phyloP scores from a whole-genome alignment of 345 rosid species.

The Gossypium herbaceum region DNA sequence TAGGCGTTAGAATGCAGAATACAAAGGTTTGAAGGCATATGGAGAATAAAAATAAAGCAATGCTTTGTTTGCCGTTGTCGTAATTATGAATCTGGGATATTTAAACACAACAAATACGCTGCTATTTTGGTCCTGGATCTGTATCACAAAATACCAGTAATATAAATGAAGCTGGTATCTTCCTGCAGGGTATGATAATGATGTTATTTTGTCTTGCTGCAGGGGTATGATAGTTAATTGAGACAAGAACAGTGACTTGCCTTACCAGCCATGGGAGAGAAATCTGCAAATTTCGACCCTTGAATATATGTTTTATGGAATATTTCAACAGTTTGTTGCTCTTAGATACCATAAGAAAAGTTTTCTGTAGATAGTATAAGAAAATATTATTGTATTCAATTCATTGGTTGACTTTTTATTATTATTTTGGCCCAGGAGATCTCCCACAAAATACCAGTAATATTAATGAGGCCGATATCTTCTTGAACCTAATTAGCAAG shows the following conservation, averaged over 20 bases:
- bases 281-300: no score
- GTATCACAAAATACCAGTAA: neutral
- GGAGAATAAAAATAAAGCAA: neutral
- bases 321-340: no score
- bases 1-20: neutral
- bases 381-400: no score
- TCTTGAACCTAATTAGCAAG: no score
- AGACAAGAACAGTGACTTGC: neutral
- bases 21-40: no score
- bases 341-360: no score
- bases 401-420: neutral
- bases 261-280: neutral
- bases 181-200: neutral
- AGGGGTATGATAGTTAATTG: neutral
- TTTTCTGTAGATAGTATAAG: no score
- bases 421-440: neutral
- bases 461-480: neutral
- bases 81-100: neutral
- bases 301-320: no score
- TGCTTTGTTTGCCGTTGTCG: neutral
- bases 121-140: neutral
- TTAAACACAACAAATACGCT: neutral
- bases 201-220: neutral
- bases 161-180: neutral
- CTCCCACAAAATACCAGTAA: neutral